Conservation (phyloP, 1,284 basidiomycete species). For the Cystobasidium pallidum region DNA sequence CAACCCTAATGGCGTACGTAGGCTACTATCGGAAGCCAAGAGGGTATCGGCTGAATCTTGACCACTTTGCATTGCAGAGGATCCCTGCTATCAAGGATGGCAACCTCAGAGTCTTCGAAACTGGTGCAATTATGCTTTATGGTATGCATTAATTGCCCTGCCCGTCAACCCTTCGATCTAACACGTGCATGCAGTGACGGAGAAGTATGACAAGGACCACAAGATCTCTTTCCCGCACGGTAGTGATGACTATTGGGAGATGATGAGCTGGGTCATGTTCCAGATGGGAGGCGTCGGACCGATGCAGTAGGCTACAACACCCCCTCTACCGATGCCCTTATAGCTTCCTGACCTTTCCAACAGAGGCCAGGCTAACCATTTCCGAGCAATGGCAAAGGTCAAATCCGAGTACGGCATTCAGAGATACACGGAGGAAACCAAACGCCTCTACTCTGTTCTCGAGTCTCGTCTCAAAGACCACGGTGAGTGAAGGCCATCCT, state of each 20-base stretch:
- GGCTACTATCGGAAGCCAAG: no score
- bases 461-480: slow-evolving; percentile 44
- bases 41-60: no score
- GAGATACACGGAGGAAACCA: slow-evolving; percentile 48
- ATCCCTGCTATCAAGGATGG: slow-evolving; percentile 44
- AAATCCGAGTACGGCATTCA: slow-evolving; percentile 47
- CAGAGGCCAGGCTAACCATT: slow-evolving; percentile 44
- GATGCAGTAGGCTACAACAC: slow-evolving; percentile 33
- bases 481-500: background rate
- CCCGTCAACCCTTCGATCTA: background rate
- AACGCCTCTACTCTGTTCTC: slow-evolving; percentile 47
- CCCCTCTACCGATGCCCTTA: no score
- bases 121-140: slow-evolving; percentile 46
- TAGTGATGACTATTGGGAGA: slow-evolving; percentile 28
- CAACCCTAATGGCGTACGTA: slow-evolving; percentile 41
- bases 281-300: slow-evolving; percentile 41
- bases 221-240: slow-evolving; percentile 39
- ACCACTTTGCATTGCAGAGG: slow-evolving; percentile 22
- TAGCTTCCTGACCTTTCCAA: slow-evolving; percentile 1
- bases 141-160: background rate
- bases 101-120: slow-evolving; percentile 46
- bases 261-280: slow-evolving; percentile 46
- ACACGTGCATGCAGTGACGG: slow-evolving; percentile 36
- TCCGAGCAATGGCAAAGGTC: slow-evolving; percentile 44
- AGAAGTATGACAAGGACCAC: slow-evolving; percentile 46